Evolutionary conservation across 768 basidiomycete genomes (phyloP), one percentile per base, ranked within the genome.

Genomic region (Tulasnella sp.): DNA sequence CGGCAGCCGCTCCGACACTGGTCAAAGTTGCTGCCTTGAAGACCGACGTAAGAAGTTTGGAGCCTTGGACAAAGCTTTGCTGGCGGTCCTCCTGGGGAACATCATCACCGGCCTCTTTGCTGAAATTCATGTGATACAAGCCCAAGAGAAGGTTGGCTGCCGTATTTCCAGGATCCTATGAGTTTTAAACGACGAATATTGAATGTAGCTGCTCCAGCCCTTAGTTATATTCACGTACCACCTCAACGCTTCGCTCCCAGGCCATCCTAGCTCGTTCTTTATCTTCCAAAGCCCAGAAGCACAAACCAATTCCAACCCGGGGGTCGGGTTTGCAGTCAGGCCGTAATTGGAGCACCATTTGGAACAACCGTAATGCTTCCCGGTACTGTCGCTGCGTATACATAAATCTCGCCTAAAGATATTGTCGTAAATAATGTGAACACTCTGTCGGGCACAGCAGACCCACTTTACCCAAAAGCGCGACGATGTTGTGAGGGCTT

Each of bases 291-390:
- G 92, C 89, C 94, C 94, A 99, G 29, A 95, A 85, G 83, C 97
- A 98, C 5, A 99, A 84, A 11, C 97, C 97, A 52, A 99, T 94
- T 22, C 97, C 97, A 76, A 99, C 92, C 8, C 97, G 89, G 40
- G 97, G 97, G 82, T 99, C 97, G 0, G 97, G 97, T 34, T 86
- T 84, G 83, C 93, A 95, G 22, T 86, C 83, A 0, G 97, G 96
- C 75, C 89, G 90, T 54, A 92, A 87, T 38, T 87, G 85, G 14
- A 99, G 86, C 11, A 96, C 91, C 69, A 90, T 89, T 82, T 98
- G 97, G 82, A 97, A 98, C 6, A 91, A 81, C 78, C 91, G 91
- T 36, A 99, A 87, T 3, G 97, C 91, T 67, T 91, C 90, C 34
- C 89, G 87, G 80, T 89, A 93, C 79, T 91, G 88, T 64, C 93